phyloP scores from a whole-genome alignment of 1,284 basidiomycete genomes.

The Trichosporon coremiiforme region DNA sequence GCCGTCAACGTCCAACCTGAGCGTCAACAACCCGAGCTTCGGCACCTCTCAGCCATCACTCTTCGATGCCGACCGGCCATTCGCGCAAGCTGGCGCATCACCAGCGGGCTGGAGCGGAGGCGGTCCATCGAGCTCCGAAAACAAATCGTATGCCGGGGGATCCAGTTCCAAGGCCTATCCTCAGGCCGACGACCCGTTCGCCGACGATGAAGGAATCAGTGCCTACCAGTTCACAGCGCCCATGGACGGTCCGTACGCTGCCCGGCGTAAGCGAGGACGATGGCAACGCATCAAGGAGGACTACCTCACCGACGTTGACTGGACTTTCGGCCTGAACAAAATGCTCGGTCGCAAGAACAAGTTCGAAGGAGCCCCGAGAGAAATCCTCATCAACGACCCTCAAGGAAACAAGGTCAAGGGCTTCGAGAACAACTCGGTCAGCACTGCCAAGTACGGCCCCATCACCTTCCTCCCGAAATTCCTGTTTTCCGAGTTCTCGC shows the following conservation, averaged over 20 bases:
- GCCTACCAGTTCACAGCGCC: slow-evolving; percentile 50
- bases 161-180: slow-evolving; percentile 2
- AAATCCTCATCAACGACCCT: slow-evolving; percentile 71
- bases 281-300: slow-evolving; percentile 49
- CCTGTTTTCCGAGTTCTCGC: slow-evolving; percentile 69
- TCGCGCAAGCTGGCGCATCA: slow-evolving; percentile 34
- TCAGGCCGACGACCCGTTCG: slow-evolving; percentile 39
- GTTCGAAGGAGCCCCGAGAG: slow-evolving; percentile 54
- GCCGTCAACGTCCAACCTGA: slow-evolving; percentile 38
- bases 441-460: slow-evolving; percentile 93
- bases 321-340: slow-evolving; percentile 51
- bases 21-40: slow-evolving; percentile 30
- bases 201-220: slow-evolving; percentile 49
- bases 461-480: slow-evolving; percentile 92
- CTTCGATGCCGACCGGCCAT: slow-evolving; percentile 41
- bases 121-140: not conserved
- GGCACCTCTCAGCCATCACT: slow-evolving; percentile 40
- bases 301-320: slow-evolving; percentile 52
- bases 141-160: slow-evolving; percentile 11
- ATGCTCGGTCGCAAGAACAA: slow-evolving; percentile 48
- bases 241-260: slow-evolving; percentile 38
- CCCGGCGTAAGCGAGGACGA: slow-evolving; percentile 34
- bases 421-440: slow-evolving; percentile 81
- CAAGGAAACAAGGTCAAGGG: slow-evolving; percentile 61
- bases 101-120: slow-evolving; percentile 27